Percentiles rank a stretch among this genome's conserved stretches.
These are phyloP conservation scores for Suillus placidus DNA, from an alignment of 768 basidiomycete genomes.

Conservation along the genomic window DNA sequence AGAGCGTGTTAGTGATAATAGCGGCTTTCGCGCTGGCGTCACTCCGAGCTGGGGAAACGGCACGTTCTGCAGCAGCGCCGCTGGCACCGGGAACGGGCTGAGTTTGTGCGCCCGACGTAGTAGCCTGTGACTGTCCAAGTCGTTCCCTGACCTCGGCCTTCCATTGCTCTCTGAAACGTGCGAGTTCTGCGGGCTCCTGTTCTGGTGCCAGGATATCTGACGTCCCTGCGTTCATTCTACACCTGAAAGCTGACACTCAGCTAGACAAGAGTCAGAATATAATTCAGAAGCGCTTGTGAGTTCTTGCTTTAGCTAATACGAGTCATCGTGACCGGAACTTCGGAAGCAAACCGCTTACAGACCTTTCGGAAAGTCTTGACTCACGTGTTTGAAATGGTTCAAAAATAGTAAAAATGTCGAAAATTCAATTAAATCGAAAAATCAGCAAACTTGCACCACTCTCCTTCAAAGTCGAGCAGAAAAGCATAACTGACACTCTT, in stretches of 20 bases:
- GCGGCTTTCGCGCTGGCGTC: slow-evolving; percentile 5
- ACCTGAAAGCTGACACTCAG: not conserved
- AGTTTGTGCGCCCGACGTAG: slow-evolving; percentile 12
- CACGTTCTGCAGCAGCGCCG: slow-evolving; percentile 16
- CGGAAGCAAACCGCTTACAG: not conserved
- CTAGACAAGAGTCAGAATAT: not conserved
- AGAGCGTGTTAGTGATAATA: slow-evolving; percentile 1
- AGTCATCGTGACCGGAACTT: not conserved
- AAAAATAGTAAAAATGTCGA: no score
- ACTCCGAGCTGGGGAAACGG: slow-evolving; percentile 9
- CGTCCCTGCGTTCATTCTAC: not conserved
- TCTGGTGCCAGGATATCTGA: slow-evolving; percentile 12
- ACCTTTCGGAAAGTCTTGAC: no score
- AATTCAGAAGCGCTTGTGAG: not conserved
- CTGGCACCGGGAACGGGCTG: not conserved
- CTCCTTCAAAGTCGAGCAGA: no score
- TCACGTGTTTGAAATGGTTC: no score
- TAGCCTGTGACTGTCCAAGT: slow-evolving; percentile 13
- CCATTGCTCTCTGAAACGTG: slow-evolving; percentile 74
- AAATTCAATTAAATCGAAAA: no score
- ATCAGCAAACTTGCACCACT: no score
- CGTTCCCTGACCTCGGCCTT: slow-evolving; percentile 58
- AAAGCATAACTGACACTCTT: no score
- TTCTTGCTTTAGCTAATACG: not conserved
- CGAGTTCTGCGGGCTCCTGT: slow-evolving; percentile 63